Base-by-base conservation (phyloP, 306 rosid genomes). In the Carpinus fangiana region DNA sequence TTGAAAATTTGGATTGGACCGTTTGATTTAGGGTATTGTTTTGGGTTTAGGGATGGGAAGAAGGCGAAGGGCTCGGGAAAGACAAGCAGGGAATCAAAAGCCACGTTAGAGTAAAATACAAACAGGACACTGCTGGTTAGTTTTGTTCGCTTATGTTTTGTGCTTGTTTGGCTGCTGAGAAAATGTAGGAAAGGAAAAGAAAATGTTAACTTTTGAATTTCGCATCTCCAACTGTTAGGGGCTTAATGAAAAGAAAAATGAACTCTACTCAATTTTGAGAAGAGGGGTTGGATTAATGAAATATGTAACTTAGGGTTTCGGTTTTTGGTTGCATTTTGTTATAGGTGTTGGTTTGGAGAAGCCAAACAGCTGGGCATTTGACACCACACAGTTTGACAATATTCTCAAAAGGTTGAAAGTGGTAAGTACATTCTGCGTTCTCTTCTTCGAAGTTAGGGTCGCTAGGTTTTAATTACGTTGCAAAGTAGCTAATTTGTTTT, bases 61-160 rank as follows among this genome's bases (percentile, higher is more conserved):
- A 96, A 96, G 99, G 99, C 1, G 97, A 96, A 80, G 99, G 98
- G 18, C 97, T 93, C 20, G 99, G 98, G 11, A 93, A 93, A 81
- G 98, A 96, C 41, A 93, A 91, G 84, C 98, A 96, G 76, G 98
- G 99, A 31, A 96, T 96, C 84, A 96, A 96, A 81, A 97, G 96
- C 53, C 28, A 91, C 28, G 98, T 95, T 73, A 83, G 92, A 51
- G 92, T 95, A 1, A 73, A 88, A 70, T 93, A 93, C 93, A 95
- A 95, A 75, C 96, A 95, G 77, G 99, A 95, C 72, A 93, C 94
- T 64, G 17, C 78, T 73, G 99, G 98, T 94, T 83, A 56, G 83
- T 55, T 76, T 10, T 14, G 72, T 12, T 59, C 38, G 45, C 3
- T 73, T 4, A 3, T 12, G 6, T 53, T 65, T 47, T 69, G 0